Evolutionary conservation across 305 asterid genomes (phyloP).

Genomic region (Fraxinus sp.): DNA sequence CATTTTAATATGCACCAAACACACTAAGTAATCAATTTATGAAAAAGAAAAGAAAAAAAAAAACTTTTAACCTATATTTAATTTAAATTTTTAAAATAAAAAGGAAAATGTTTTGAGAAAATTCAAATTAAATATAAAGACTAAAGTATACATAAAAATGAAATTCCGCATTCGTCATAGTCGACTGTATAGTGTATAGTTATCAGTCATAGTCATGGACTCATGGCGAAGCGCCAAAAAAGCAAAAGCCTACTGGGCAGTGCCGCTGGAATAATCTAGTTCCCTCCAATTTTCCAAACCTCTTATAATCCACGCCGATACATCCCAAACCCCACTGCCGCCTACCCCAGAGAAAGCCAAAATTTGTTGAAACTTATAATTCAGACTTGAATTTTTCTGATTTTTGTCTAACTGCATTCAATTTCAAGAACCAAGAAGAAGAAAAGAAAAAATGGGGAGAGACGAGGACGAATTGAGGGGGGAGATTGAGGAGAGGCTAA

Average conservation of each 20-base stretch:
- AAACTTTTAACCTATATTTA: too few relatives aligned
- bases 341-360: neutral
- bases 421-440: neutral
- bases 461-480: conserved; percentile 91
- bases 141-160: too few relatives aligned
- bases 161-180: neutral
- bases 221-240: neutral
- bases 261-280: neutral
- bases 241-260: neutral
- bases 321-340: neutral
- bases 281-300: neutral
- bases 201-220: too few relatives aligned
- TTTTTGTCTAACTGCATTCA: neutral
- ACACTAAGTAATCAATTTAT: too few relatives aligned
- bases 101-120: neutral
- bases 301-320: neutral
- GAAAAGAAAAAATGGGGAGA: conserved; percentile 48
- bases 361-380: neutral
- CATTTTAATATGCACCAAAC: too few relatives aligned
- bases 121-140: too few relatives aligned
- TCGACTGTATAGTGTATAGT: neutral
- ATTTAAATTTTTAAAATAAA: too few relatives aligned
- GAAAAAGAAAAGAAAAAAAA: too few relatives aligned
- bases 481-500: conserved; percentile 75
- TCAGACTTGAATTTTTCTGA: neutral